Conservation (phyloP, 257 asterid species). For the Apocynum venetum region DNA sequence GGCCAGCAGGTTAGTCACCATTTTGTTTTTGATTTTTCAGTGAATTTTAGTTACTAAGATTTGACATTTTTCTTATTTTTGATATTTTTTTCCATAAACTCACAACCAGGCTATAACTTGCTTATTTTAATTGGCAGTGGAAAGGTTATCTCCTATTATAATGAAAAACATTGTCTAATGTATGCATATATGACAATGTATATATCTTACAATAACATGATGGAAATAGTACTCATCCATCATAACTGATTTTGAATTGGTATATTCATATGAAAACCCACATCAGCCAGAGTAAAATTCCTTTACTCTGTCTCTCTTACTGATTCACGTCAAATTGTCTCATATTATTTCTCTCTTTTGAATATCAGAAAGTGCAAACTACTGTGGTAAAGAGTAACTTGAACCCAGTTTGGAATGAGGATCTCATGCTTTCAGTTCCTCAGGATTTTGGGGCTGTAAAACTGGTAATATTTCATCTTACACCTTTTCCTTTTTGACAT, state of each 20-base stretch:
- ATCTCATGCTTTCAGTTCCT: constrained; percentile 93
- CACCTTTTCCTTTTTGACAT: not conserved
- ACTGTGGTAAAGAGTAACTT: constrained; percentile 70
- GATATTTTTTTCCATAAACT: not conserved
- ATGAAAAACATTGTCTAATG: not conserved
- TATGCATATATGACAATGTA: not conserved
- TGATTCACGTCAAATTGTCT: not conserved
- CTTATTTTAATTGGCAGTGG: not conserved
- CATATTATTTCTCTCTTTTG: constrained; percentile 1
- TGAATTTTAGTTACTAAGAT: not conserved
- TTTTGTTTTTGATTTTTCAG: not conserved
- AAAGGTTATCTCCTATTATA: not conserved
- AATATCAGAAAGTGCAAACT: constrained; percentile 73
- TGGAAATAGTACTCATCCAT: not conserved
- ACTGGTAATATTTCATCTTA: constrained; percentile 47
- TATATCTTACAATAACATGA: not conserved
- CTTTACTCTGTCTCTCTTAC: not conserved
- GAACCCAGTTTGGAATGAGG: constrained; percentile 95
- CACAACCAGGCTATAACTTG: constrained; percentile 1
- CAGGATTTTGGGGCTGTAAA: constrained; percentile 67
- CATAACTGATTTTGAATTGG: not conserved
- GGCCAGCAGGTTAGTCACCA: constrained; percentile 70
- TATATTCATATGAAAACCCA: not conserved
- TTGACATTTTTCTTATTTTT: not conserved
- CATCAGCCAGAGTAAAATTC: not conserved